phyloP scores from a whole-genome alignment of 208 protist genomes.

The Phytomonas sp. region DNA sequence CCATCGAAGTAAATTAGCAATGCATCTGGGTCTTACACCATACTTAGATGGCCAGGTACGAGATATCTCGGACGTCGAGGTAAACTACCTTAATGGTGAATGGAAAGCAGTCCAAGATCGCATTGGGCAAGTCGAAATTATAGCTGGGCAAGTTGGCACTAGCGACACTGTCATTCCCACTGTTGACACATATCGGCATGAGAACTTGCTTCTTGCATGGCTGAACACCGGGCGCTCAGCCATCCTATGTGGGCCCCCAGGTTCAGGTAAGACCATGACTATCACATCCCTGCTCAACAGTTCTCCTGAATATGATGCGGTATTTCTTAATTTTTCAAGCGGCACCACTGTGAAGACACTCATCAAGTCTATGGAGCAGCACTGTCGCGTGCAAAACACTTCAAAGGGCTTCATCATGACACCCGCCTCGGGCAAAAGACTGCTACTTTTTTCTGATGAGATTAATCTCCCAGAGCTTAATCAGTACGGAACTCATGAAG shows the following conservation, averaged over 20 bases:
- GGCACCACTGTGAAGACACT: slow-evolving; percentile 94
- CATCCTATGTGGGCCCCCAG: slow-evolving; percentile 97
- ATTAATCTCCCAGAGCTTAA: slow-evolving; percentile 97
- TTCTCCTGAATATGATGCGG: slow-evolving; percentile 91
- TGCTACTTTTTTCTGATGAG: slow-evolving; percentile 99
- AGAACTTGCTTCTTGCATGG: slow-evolving; percentile 94
- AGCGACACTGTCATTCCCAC: slow-evolving; percentile 97
- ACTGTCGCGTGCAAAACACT: slow-evolving; percentile 93
- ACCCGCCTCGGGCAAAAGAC: slow-evolving; percentile 85
- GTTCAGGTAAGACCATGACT: slow-evolving; percentile 98
- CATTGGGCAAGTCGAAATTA: slow-evolving; percentile 80
- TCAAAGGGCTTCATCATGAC: slow-evolving; percentile 85
- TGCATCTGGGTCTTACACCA: slow-evolving; percentile 39
- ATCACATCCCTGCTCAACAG: slow-evolving; percentile 88
- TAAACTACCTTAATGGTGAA: slow-evolving; percentile 62
- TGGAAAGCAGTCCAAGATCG: slow-evolving; percentile 69
- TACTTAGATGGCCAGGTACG: slow-evolving; percentile 19
- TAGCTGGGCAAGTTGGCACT: slow-evolving; percentile 85
- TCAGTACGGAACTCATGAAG: slow-evolving; percentile 97
- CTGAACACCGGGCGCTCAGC: slow-evolving; percentile 89
- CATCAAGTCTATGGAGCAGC: slow-evolving; percentile 96
- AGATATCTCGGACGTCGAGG: slow-evolving; percentile 81
- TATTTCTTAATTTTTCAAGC: slow-evolving; percentile 98
- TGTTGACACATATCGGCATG: slow-evolving; percentile 97
- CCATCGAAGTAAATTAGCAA: slow-evolving; percentile 49